These are phyloP conservation scores for Ogataea glucozyma DNA, from an alignment of 805 yeast species.

Conservation along the genomic window DNA sequence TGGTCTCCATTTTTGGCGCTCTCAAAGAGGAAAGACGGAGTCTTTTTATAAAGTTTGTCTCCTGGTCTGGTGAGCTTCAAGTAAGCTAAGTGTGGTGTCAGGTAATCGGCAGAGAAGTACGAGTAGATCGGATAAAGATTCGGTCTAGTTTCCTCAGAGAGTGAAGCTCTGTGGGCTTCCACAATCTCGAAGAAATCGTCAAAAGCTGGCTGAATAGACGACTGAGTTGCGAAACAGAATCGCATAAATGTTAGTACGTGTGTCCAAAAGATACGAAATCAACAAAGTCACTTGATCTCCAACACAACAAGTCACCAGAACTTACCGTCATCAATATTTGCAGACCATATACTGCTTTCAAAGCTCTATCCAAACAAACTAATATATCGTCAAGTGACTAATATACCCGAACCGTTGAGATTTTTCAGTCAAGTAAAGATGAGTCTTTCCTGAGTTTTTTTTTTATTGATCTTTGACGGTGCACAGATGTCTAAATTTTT, in stretches of 20 bases:
- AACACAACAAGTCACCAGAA: neutral
- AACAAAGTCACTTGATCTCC: no score
- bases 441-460: neutral
- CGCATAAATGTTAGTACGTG: neutral
- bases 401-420: conserved; percentile 2
- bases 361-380: no score
- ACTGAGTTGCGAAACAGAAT: conserved; percentile 7
- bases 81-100: conserved; percentile 91
- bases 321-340: neutral
- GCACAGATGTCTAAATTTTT: conserved; percentile 1
- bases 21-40: conserved; percentile 81
- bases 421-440: neutral
- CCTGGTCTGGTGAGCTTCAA: conserved; percentile 74
- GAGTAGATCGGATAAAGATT: conserved; percentile 84
- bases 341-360: neutral
- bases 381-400: no score
- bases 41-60: conserved; percentile 47
- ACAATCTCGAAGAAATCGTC: conserved; percentile 45
- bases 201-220: conserved; percentile 51
- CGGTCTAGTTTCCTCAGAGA: conserved; percentile 36
- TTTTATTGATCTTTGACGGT: conserved; percentile 2
- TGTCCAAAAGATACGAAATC: neutral
- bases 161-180: conserved; percentile 35
- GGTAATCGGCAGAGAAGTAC: conserved; percentile 68
- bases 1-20: conserved; percentile 88